phyloP scores from a whole-genome alignment of 2,329 filamentous ascomycete genomes.

The Aureobasidium lini region DNA sequence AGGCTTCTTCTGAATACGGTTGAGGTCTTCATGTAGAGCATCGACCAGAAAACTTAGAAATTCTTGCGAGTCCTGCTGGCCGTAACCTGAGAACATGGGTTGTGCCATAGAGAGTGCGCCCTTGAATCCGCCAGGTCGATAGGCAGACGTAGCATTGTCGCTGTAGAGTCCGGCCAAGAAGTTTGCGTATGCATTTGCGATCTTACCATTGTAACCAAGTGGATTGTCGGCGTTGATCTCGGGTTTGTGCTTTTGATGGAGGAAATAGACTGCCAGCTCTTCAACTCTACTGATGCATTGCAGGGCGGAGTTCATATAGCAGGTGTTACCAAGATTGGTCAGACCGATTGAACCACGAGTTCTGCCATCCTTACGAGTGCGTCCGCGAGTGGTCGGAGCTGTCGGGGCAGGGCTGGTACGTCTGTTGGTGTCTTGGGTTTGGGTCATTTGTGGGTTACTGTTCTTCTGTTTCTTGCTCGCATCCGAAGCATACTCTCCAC shows the following conservation, averaged over 20 bases:
- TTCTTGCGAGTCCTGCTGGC: constrained; percentile 95
- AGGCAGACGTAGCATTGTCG: constrained; percentile 56
- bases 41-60: constrained; percentile 93
- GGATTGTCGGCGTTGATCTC: constrained; percentile 84
- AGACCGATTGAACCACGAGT: constrained; percentile 73
- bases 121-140: constrained; percentile 78
- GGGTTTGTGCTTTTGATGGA: constrained; percentile 60
- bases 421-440: constrained; percentile 43
- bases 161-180: constrained; percentile 74
- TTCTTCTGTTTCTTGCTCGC: constrained; percentile 36
- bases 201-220: constrained; percentile 74
- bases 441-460: constrained; percentile 36
- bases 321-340: constrained; percentile 89
- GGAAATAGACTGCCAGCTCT: constrained; percentile 87
- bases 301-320: constrained; percentile 97
- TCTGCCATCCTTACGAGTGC: constrained; percentile 60
- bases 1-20: constrained; percentile 87
- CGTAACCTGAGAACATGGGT: constrained; percentile 84
- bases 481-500: constrained; percentile 50
- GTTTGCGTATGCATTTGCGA: constrained; percentile 75
- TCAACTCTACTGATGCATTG: constrained; percentile 92
- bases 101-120: constrained; percentile 71
- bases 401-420: constrained; percentile 60
- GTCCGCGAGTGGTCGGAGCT: constrained; percentile 61
- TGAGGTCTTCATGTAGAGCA: constrained; percentile 89